Conservation (phyloP, 2,329 filamentous ascomycete species). For the Clonostachys byssicola region DNA sequence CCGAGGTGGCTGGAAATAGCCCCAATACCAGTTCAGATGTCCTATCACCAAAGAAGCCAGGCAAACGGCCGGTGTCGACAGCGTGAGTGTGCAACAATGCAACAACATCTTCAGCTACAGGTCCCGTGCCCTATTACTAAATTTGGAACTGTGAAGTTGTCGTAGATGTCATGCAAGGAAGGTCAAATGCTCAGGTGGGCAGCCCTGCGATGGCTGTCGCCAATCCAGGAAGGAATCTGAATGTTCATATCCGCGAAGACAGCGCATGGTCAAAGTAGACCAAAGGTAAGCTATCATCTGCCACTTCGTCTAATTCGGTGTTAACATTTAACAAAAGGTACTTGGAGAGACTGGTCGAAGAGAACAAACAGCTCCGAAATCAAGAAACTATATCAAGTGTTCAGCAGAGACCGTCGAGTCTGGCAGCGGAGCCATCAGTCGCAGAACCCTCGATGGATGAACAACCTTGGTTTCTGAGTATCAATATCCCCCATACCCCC, state of each 20-base stretch:
- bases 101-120: too few relatives aligned
- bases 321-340: not conserved
- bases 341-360: not conserved
- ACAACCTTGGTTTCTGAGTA: slow-evolving; percentile 26
- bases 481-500: slow-evolving; percentile 23
- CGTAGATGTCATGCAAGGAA: slow-evolving; percentile 15
- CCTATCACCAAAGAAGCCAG: too few relatives aligned
- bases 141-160: slow-evolving; percentile 6
- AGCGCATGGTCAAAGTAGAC: slow-evolving; percentile 11
- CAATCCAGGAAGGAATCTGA: slow-evolving; percentile 9
- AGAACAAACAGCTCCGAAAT: not conserved
- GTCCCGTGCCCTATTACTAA: too few relatives aligned
- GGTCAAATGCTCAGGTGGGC: slow-evolving; percentile 12
- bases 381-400: not conserved
- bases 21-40: too few relatives aligned
- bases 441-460: not conserved
- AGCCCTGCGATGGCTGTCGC: slow-evolving; percentile 10
- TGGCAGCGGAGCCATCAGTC: not conserved
- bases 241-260: slow-evolving; percentile 11
- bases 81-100: too few relatives aligned
- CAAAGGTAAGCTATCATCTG: not conserved
- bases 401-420: not conserved
- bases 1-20: too few relatives aligned
- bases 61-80: too few relatives aligned
- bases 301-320: not conserved